Evolutionary conservation across 2,329 filamentous ascomycete species (phyloP), one percentile per base, ranked within the genome.

Genomic region (Colletotrichum karsti): DNA sequence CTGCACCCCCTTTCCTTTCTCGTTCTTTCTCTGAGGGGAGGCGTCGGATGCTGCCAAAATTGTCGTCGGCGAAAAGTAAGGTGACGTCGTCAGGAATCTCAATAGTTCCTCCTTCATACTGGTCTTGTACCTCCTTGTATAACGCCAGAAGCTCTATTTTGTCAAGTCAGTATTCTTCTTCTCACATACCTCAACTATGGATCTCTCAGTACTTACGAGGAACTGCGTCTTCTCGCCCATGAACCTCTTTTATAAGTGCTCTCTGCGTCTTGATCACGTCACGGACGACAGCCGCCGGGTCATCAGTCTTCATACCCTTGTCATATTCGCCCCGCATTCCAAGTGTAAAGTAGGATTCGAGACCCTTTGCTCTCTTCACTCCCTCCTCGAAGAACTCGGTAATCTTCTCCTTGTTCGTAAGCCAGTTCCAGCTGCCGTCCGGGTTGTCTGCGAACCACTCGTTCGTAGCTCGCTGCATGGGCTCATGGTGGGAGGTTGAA

Each of bases 121-220:
- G 89, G 10, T 84, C 84, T 71, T 88, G 86, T 0, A 92, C 88
- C 67, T 92, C 90, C 64, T 91, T 91, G 73, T 91, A 92, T 33
- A 92, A 75, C 10, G 88, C 89, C 81, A 89, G 87, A 62, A 91
- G 82, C 73, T 91, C 88, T 72, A 82, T 54, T 0, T 3, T 2
- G 1, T 37, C 15, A 24, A 2, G 22, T 50, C 2, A 53, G 50
- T n/a, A 15, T 53, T 24, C 18, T 18, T 2, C 22, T 33, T 3
- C 1, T 42, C 39, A 20, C 8, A 7, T 42, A 2, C 10, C 33
- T 12, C 7, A n/a, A 24, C 7, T 6, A 15, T 4, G 15, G 1
- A 7, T 22, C 57, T 41, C 0, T 9, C 4, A 51, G 10, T 8
- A 83, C 71, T 76, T 78, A 82, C 81, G 82, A 3, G 76, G 74